Base-by-base conservation (phyloP, 176 grass and related monocot genomes). In the Olyra latifolia region DNA sequence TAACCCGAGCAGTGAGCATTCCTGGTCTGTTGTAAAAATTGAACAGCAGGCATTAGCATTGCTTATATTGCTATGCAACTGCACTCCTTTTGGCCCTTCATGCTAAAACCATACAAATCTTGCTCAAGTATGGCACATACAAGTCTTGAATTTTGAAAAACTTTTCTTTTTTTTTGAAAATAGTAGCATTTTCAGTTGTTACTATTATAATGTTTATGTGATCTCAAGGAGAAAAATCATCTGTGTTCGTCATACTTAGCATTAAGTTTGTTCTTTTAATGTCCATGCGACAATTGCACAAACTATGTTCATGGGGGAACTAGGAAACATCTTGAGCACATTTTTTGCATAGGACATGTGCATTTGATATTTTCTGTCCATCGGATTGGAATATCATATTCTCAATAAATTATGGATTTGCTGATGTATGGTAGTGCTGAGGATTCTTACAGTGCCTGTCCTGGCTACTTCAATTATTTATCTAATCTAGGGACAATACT, bases 401-500 rank as follows among this genome's bases (percentile, higher is more conserved):
- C 41, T 71, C 3, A 9, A 15, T 14, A 17, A 62, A 71, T 41
- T 78, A 45, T 64, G 29, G 54, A 56, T 64, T 6, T 23, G 35
- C 15, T 15, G 32, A 17, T 40, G 39, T 77, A 45, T 64, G 44
- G 20, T 79, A 19, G 24, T 76, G 54, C 43, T 75, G 46, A 44
- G 10, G 45, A 53, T 76, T 65, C 10, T 32, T 63, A 50, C n/a
- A 27, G 30, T 43, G 32, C 10, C 3, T 74, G 16, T 54, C 45
- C n/a, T 64, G 43, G 30, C 62, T 38, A 27, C 58, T 74, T 83
- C 29, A 22, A 67, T 22, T 43, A 49, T 56, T 4, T 68, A 38
- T 16, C 10, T 39, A 24, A 78, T 62, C 23, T 73, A 52, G 53
- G 54, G 75, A 22, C 43, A 70, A 44, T 86, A 46, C 39, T 77